Evolutionary conservation across 345 rosid species (phyloP), one percentile per base, ranked within the genome.

Genomic region (Citrus inodora): DNA sequence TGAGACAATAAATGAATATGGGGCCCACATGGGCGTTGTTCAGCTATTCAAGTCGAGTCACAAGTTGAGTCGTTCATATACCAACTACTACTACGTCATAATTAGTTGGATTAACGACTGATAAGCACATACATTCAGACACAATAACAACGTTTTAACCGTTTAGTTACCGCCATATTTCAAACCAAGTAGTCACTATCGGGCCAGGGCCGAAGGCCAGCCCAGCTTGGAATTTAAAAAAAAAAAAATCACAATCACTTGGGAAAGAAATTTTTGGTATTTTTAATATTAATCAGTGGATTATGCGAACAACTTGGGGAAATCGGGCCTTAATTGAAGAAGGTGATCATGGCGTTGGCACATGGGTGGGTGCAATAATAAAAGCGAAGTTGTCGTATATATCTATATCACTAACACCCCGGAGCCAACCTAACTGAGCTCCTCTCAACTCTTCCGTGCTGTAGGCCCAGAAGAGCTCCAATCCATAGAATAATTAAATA

Each of bases 81-180:
- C 33, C 33, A 32, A 32, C 35, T 35, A n/a, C 51, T 17, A 5
- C 58, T 1, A 0, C 22, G 22, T 53, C 58, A 13, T 22, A 5
- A 46, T 48, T 53, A 33, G 58, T 58, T 75, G 48, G 14, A 76
- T 70, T 65, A 60, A 22, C 71, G 33, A 69, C 61, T 22, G 75
- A 82, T 32, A 74, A 71, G 73, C 78, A 62, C 85, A 53, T 19
- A 27, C 24, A 32, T 65, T 77, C 77, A 73, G 60, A 70, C 71
- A 55, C 40, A 76, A 78, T 21, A 76, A 83, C 78, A 56, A 82
- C 81, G 32, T 32, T 71, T 37, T 81, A 80, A 80, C 85, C 76
- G 80, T 63, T 73, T 63, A 73, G 66, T 78, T 76, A 80, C 82
- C 85, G 85, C 86, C 82, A 71, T 56, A 35, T 64, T 77, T 81